Conservation (phyloP, 2,329 filamentous ascomycete species). For the Xylaria sp. region DNA sequence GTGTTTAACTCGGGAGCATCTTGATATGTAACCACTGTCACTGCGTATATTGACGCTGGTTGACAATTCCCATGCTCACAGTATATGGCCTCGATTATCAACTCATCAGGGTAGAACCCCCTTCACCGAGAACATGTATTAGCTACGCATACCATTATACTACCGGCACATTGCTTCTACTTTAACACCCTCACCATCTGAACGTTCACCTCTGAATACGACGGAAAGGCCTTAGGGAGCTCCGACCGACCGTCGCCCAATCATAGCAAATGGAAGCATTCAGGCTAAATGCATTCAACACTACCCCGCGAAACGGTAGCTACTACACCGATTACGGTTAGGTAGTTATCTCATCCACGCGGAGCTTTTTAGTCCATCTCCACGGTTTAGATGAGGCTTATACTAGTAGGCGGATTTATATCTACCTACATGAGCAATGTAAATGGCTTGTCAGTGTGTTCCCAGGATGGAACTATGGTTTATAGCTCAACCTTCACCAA, state of each 20-base stretch:
- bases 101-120: not conserved
- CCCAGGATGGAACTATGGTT: not conserved
- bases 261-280: constrained; percentile 18
- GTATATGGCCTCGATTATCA: not conserved
- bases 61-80: not conserved
- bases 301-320: not conserved
- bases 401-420: not conserved
- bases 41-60: not conserved
- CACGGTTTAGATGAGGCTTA: not conserved
- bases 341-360: constrained; percentile 16
- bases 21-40: not conserved
- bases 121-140: not conserved
- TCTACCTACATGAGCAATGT: not conserved
- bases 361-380: not conserved
- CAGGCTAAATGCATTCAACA: constrained; percentile 32
- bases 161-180: not conserved
- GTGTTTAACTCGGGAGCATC: not conserved
- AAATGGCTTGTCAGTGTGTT: not conserved
- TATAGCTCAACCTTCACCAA: not conserved
- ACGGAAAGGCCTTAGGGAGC: not conserved
- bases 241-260: not conserved
- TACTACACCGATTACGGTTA: constrained; percentile 3
- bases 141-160: not conserved
- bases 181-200: not conserved
- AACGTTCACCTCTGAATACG: not conserved